A percentile compares a stretch with the other conserved stretches of the same genome.
Evolutionary conservation across 305 asterid species (phyloP).

Genomic region (Solanum aculeatissimum): DNA sequence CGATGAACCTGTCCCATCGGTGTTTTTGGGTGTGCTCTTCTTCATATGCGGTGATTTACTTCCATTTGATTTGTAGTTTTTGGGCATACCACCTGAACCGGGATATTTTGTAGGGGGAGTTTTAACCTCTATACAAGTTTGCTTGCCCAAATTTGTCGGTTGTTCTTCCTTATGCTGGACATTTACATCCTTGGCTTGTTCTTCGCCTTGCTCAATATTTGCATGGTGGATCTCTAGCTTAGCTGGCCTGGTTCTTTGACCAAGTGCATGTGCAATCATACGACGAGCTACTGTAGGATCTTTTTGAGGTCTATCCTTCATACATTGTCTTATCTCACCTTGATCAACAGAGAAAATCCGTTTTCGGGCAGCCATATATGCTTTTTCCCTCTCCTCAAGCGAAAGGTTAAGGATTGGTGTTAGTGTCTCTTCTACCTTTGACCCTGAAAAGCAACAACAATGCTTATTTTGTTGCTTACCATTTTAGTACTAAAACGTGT

Average conservation of each 20-base stretch:
- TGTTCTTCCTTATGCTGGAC: conserved; percentile 15
- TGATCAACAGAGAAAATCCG: conserved; percentile 50
- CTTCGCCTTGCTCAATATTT: conserved; percentile 14
- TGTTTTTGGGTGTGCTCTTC: conserved; percentile 11
- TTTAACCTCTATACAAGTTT: conserved; percentile 1
- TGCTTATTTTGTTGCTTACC: not conserved
- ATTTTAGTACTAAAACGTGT: not conserved
- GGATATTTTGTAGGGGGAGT: conserved; percentile 10
- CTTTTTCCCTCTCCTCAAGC: conserved; percentile 61
- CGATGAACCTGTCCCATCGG: conserved; percentile 15
- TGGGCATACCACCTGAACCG: conserved; percentile 3
- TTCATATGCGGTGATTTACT: conserved; percentile 10
- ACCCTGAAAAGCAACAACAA: not conserved
- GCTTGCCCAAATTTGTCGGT: conserved; percentile 3
- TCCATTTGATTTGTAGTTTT: conserved; percentile 10
- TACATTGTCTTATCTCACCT: conserved; percentile 14
- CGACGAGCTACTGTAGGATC: conserved; percentile 79
- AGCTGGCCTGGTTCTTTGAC: conserved; percentile 38
- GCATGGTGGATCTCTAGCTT: conserved; percentile 16
- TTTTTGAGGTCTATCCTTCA: conserved; percentile 55
- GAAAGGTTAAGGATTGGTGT: conserved; percentile 16
- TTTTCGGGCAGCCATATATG: conserved; percentile 63
- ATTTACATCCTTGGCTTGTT: conserved; percentile 10
- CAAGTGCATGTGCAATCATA: conserved; percentile 91
- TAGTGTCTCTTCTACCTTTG: conserved; percentile 1